Evolutionary conservation across 1,284 basidiomycete genomes (phyloP).

Genomic region (Trichosporon sp.): DNA sequence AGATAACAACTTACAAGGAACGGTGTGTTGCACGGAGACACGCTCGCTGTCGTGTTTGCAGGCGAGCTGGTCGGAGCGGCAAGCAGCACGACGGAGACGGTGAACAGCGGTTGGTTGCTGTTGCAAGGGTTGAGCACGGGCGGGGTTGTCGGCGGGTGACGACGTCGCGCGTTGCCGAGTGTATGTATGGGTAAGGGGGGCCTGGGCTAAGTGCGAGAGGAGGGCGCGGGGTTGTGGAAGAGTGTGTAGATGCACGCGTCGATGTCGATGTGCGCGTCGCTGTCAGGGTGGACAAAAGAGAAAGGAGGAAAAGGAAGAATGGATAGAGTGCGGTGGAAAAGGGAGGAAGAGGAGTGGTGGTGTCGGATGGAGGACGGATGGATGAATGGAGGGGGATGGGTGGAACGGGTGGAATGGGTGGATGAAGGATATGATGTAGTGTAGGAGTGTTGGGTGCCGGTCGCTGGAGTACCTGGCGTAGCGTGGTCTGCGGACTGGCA

Average conservation of each 20-base stretch:
- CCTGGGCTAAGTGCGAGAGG: constrained; percentile 1
- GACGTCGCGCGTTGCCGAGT: constrained; percentile 3
- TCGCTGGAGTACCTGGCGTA: neutral
- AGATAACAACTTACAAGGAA: constrained; percentile 30
- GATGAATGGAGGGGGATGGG: neutral
- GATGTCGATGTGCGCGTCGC: neutral
- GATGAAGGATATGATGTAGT: constrained; percentile 21
- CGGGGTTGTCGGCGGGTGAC: neutral
- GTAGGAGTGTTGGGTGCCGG: constrained; percentile 6
- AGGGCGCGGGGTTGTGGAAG: neutral
- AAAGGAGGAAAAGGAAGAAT: neutral
- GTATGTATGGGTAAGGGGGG: neutral
- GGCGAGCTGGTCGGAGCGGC: constrained; percentile 4
- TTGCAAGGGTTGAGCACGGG: neutral
- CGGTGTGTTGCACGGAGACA: constrained; percentile 13
- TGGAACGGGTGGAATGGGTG: constrained; percentile 18
- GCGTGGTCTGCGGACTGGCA: neutral
- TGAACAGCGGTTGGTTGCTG: constrained; percentile 2
- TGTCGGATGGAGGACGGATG: constrained; percentile 4
- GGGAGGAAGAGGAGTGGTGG: constrained; percentile 6
- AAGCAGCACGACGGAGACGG: neutral
- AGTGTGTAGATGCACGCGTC: constrained; percentile 15
- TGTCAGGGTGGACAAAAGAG: neutral
- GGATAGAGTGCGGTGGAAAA: neutral
- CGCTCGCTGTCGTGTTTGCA: constrained; percentile 20